Evolutionary conservation across 371 early-diverging fungal species (phyloP), one percentile per base, ranked within the genome.

Genomic region (Mortierella sp.): DNA sequence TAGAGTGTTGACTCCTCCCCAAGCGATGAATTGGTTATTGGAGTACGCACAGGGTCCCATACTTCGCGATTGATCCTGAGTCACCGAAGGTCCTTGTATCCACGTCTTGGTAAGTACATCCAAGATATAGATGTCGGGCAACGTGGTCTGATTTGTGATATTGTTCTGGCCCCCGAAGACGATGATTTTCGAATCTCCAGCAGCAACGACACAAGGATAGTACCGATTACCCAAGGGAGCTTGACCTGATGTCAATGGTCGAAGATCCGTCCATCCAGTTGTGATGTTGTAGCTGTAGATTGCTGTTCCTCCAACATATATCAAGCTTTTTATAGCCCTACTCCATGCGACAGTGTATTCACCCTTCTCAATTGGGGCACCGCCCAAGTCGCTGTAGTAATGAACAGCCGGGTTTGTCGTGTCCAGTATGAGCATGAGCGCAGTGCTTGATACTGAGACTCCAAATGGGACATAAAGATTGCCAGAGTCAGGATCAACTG

Each of bases 101-200:
- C 67, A 67, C 2, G 60, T 67, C 52, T 49, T n/a, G 0, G 57
- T 55, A 21, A 54, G 50, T 2, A 45, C 37, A 19, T 67, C 67
- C 10, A 56, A 46, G 31, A 68, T 39, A 24, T 40, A 68, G 1
- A 68, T 60, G 39, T 61, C 68, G 27, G 2, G 7, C 5, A 19
- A 31, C 10, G 10, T 49, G 1, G 52, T 50, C 16, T 29, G 7
- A 14, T 13, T 12, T 10, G 41, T 5, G 6, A 1, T 25, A 54
- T 12, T 41, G n/a, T 4, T 16, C 2, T 49, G 7, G 22, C 68
- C 62, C 17, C 62, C 68, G 52, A 61, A 61, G 22, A 61, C 34
- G 24, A 68, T 37, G 22, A 61, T 41, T 31, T 57, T 68, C n/a
- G 46, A n/a, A 13, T 56, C 67, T 34, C 29, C 39, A 16, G 54